Percentiles rank a stretch among this genome's conserved stretches.
Evolutionary conservation across 305 asterid species (phyloP).

Genomic region (Rubia balearica): DNA sequence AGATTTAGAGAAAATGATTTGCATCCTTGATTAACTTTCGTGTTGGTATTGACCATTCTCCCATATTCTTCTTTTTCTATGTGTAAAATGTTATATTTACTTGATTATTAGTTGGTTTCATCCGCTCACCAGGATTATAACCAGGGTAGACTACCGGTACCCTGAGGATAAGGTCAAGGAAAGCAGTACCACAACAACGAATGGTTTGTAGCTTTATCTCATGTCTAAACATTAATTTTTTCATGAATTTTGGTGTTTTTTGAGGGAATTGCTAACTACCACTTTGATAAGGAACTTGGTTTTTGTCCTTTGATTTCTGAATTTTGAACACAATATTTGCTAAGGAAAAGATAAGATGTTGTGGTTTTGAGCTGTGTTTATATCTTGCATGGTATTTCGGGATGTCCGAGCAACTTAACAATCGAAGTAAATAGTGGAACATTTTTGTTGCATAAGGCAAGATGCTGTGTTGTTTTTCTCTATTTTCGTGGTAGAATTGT

Average conservation of each 20-base stretch:
- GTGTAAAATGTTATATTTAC: neutral
- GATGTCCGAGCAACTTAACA: slow-evolving; percentile 81
- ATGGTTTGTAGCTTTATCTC: slow-evolving; percentile 42
- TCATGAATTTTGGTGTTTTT: neutral
- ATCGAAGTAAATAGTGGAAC: slow-evolving; percentile 60
- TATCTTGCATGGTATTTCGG: slow-evolving; percentile 61
- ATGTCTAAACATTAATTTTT: slow-evolving; percentile 4
- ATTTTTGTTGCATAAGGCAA: slow-evolving; percentile 82
- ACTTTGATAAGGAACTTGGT: neutral
- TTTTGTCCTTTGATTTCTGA: neutral
- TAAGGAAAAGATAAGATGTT: neutral
- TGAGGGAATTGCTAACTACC: neutral
- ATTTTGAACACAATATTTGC: neutral
- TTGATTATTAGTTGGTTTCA: neutral
- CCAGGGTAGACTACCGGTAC: no score
- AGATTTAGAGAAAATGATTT: neutral
- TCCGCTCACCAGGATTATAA: no score
- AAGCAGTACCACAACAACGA: slow-evolving; percentile 47
- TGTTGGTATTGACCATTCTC: neutral
- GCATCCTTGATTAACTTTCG: neutral
- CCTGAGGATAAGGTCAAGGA: slow-evolving; percentile 5
- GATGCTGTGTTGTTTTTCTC: slow-evolving; percentile 12
- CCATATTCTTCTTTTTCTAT: neutral
- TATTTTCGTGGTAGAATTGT: neutral
- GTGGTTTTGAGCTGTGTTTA: neutral